Evolutionary conservation across 768 basidiomycete genomes (phyloP).

Genomic region (Crepidotus variabilis): DNA sequence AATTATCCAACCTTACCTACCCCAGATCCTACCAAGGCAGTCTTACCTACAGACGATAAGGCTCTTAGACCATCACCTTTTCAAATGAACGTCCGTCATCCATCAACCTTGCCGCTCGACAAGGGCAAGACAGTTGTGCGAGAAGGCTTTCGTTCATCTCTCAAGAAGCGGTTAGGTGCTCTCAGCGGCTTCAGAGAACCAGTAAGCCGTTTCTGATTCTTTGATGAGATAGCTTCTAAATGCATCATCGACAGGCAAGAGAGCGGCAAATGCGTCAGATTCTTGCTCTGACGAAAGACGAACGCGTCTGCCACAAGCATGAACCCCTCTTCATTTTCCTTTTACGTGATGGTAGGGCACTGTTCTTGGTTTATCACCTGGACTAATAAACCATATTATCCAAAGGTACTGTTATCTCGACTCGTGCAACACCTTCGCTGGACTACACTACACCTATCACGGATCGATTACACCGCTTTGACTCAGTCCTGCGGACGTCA

Average conservation of each 20-base stretch:
- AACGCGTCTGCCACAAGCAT: slow-evolving; percentile 52
- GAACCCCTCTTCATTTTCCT: slow-evolving; percentile 66
- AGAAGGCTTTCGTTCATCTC: slow-evolving; percentile 2
- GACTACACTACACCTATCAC: slow-evolving; percentile 53
- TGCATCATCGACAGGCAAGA: slow-evolving; percentile 12
- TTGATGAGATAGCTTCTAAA: background rate
- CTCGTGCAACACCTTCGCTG: slow-evolving; percentile 42
- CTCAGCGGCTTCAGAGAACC: slow-evolving; percentile 23
- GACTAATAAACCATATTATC: background rate
- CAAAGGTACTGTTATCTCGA: slow-evolving; percentile 56
- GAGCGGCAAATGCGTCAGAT: slow-evolving; percentile 22
- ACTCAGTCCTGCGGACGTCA: slow-evolving; percentile 58
- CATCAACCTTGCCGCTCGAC: background rate
- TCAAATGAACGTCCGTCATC: too few species aligned
- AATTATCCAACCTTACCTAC: background rate
- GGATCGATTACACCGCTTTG: slow-evolving; percentile 48
- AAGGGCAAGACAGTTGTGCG: background rate
- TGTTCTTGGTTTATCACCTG: background rate
- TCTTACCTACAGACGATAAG: too few species aligned
- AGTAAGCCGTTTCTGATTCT: slow-evolving; percentile 12
- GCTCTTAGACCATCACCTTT: too few species aligned
- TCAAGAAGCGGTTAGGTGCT: slow-evolving; percentile 17
- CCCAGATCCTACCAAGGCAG: background rate
- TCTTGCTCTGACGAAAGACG: slow-evolving; percentile 36
- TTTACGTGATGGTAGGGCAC: slow-evolving; percentile 45